Evolutionary conservation across 805 yeast species (phyloP).

Genomic region (Myxozyma nipponensis): DNA sequence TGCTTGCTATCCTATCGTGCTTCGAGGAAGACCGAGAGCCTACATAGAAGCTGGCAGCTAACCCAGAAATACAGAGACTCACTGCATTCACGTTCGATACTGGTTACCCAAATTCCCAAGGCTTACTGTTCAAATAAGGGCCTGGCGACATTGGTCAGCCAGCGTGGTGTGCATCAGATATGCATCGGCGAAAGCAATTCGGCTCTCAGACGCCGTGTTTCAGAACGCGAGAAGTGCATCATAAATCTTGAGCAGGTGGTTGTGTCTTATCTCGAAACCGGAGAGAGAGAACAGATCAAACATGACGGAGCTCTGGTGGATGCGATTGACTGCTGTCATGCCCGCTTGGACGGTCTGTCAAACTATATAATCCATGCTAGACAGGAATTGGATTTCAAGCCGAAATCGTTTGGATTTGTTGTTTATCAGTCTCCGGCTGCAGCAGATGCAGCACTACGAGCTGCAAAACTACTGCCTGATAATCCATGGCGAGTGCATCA

Average conservation of each 20-base stretch:
- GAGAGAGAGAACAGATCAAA: conserved; percentile 17
- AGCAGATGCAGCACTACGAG: conserved; percentile 31
- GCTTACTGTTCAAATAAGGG: conserved; percentile 31
- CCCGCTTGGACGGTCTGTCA: conserved; percentile 26
- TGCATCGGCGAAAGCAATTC: conserved; percentile 34
- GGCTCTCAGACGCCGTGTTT: conserved; percentile 31
- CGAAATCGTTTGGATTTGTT: conserved; percentile 37
- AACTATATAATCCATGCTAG: conserved; percentile 30
- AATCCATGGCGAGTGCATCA: conserved; percentile 27
- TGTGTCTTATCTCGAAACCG: conserved; percentile 33
- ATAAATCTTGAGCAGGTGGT: conserved; percentile 32
- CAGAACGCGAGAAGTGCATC: conserved; percentile 30
- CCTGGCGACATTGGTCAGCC: conserved; percentile 17
- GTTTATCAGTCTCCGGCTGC: conserved; percentile 30
- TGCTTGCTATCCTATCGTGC: conserved; percentile 33
- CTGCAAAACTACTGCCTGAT: conserved; percentile 1
- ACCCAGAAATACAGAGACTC: conserved; percentile 29
- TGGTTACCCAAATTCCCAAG: conserved; percentile 35
- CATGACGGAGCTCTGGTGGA: conserved; percentile 28
- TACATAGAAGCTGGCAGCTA: conserved; percentile 30
- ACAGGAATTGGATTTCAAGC: conserved; percentile 23
- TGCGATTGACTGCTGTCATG: conserved; percentile 32
- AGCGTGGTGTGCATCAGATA: conserved; percentile 28
- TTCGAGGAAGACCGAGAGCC: conserved; percentile 30
- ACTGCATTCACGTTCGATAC: conserved; percentile 35